These are phyloP conservation scores for Wickerhamomyces tratensis DNA, from an alignment of 805 yeast genomes.

Conservation along the genomic window DNA sequence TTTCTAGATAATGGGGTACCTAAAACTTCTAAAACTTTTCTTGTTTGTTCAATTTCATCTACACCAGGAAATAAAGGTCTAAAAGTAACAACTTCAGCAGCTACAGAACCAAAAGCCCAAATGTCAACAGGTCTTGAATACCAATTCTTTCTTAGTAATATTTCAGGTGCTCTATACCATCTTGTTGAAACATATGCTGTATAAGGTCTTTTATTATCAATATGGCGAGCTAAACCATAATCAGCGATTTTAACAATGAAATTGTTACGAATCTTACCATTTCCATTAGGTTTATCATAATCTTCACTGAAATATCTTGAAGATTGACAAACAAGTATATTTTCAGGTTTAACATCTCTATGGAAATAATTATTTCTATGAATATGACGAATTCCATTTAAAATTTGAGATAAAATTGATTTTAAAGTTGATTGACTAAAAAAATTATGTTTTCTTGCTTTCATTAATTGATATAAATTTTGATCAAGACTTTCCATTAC, in stretches of 20 bases:
- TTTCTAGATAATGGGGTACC: conserved; percentile 55
- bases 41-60: conserved; percentile 70
- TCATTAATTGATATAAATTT: conserved; percentile 71
- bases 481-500: conserved; percentile 87
- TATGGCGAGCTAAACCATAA: conserved; percentile 66
- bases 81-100: conserved; percentile 62
- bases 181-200: conserved; percentile 77
- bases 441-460: conserved; percentile 39
- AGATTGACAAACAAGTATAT: conserved; percentile 62
- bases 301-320: conserved; percentile 36
- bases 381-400: conserved; percentile 75
- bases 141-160: conserved; percentile 49
- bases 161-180: conserved; percentile 84
- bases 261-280: conserved; percentile 20
- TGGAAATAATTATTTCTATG: conserved; percentile 65
- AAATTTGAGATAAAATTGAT: conserved; percentile 61
- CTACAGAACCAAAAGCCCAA: conserved; percentile 83
- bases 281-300: conserved; percentile 13
- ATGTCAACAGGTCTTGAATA: conserved; percentile 69
- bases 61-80: conserved; percentile 79
- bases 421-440: conserved; percentile 53
- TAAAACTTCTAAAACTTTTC: conserved; percentile 53
- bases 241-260: conserved; percentile 72
- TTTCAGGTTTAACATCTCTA: conserved; percentile 92
- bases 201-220: conserved; percentile 41